Conservation (phyloP, 2,329 filamentous ascomycete genomes). For the Aureobasidium sp. region DNA sequence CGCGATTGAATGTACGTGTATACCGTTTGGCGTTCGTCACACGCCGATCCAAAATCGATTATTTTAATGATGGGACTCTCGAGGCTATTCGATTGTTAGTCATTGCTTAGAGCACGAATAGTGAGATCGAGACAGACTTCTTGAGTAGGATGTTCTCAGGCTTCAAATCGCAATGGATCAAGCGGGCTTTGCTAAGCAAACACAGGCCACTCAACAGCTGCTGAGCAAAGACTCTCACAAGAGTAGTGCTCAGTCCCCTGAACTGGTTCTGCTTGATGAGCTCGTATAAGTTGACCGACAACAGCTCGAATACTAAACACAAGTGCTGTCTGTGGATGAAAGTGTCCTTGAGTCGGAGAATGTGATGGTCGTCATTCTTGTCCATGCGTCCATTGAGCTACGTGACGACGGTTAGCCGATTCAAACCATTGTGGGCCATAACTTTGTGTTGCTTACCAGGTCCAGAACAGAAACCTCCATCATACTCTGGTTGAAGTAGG, state of each 20-base stretch:
- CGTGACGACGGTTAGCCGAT: constrained; percentile 17
- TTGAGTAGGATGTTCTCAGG: constrained; percentile 97
- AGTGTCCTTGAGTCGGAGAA: constrained; percentile 89
- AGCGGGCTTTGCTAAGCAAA: constrained; percentile 85
- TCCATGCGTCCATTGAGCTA: constrained; percentile 97
- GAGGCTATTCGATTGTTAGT: constrained; percentile 42
- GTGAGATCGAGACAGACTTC: constrained; percentile 50
- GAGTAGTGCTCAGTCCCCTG: constrained; percentile 88
- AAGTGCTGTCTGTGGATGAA: constrained; percentile 98
- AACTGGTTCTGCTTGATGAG: constrained; percentile 99
- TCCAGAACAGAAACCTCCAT: constrained; percentile 99
- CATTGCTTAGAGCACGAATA: not conserved
- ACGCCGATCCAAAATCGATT: constrained; percentile 97
- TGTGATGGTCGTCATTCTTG: constrained; percentile 97
- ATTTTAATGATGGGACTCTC: constrained; percentile 99
- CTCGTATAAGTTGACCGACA: constrained; percentile 97
- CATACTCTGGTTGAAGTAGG: constrained; percentile 99
- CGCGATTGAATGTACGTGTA: constrained; percentile 99
- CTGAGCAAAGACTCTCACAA: constrained; percentile 95
- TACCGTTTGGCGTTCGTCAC: constrained; percentile 95
- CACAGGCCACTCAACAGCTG: constrained; percentile 89
- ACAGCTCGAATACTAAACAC: constrained; percentile 88
- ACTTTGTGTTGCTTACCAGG: constrained; percentile 50
- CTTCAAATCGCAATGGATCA: constrained; percentile 98
- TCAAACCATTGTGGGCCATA: not conserved